Conservation (phyloP, 345 rosid species). For the Citropsis articulata region DNA sequence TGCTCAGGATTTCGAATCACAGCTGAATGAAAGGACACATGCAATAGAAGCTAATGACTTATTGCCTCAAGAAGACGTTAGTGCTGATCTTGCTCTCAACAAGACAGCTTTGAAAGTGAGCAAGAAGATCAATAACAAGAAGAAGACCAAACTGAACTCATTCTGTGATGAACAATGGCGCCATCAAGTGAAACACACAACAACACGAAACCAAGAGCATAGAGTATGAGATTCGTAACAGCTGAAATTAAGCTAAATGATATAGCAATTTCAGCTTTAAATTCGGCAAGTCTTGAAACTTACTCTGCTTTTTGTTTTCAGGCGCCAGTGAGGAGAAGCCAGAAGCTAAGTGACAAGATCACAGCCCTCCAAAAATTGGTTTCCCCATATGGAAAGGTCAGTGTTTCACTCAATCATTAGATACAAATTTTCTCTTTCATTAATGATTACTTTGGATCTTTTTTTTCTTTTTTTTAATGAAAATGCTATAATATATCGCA, state of each 20-base stretch:
- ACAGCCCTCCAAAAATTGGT: constrained; percentile 71
- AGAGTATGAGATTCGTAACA: constrained; percentile 15
- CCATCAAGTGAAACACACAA: constrained; percentile 3
- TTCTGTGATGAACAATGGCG: constrained; percentile 17
- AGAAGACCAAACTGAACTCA: constrained; percentile 6
- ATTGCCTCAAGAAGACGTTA: not conserved
- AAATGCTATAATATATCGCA: constrained; percentile 23
- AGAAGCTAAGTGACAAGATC: constrained; percentile 58
- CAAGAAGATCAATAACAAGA: constrained; percentile 36
- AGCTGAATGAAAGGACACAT: constrained; percentile 21
- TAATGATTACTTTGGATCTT: not conserved
- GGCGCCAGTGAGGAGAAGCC: constrained; percentile 51
- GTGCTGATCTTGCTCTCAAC: not conserved
- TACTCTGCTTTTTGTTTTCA: constrained; percentile 9
- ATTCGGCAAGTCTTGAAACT: not conserved
- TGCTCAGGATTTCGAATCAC: constrained; percentile 20
- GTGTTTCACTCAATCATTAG: not conserved
- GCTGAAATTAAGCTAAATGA: not conserved
- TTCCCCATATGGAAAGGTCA: constrained; percentile 73
- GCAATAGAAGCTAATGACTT: constrained; percentile 9
- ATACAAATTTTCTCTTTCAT: not conserved
- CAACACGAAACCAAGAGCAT: constrained; percentile 5
- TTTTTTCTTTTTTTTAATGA: not conserved
- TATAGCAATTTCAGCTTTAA: not conserved
- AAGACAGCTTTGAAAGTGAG: constrained; percentile 5